Base-by-base conservation (phyloP, 2,329 filamentous ascomycete species). In the Colletotrichum lini region DNA sequence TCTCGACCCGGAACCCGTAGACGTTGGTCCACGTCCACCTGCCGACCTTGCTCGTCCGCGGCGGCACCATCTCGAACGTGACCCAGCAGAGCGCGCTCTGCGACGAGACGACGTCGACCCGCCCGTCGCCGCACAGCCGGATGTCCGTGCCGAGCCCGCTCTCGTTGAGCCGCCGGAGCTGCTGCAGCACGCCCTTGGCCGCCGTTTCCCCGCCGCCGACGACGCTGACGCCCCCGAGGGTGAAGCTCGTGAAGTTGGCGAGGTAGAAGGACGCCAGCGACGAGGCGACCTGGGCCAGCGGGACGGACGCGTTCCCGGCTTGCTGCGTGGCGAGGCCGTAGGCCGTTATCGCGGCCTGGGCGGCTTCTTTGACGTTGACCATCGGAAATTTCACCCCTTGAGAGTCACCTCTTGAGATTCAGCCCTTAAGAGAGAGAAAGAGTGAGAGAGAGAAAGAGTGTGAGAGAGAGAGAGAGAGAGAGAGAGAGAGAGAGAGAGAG, bases 61-160 rank as follows among this genome's bases (percentile, higher is more conserved):
- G 38, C 8, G 66, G 70, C 9, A 45, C 47, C 15, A 72, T 72
- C 26, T 70, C 65, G 8, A 62, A 70, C 12, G 66, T 58, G 3
- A 72, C 15, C 45, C 49, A 70, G 45, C 70, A 70, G 6, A 72
- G 26, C 2, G 66, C 70, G 61, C 65, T 70, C 21, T 65, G 45
- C 16, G 30, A 9, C 3, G 66, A 70, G 13, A 70, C 66, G 35
- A 58, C 65, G 6, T 72, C 70, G 16, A 72, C 57, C 1, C 52
- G 10, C 30, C 30, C 30, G 9, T n/a, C 57, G 16, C 23, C 56
- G 15, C 44, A 10, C 13, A 42, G 50, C 4, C 70, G 47, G n/a
- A 72, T 65, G 38, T 72, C 66, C 4, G 58, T 57, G 68, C 65
- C 4, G 63, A 59, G 21, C 63, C 67, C 23, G 75, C 71, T 64